These are phyloP conservation scores for Rhynchospora pubera DNA, from an alignment of 176 grass and related monocot species.

Conservation along the genomic window DNA sequence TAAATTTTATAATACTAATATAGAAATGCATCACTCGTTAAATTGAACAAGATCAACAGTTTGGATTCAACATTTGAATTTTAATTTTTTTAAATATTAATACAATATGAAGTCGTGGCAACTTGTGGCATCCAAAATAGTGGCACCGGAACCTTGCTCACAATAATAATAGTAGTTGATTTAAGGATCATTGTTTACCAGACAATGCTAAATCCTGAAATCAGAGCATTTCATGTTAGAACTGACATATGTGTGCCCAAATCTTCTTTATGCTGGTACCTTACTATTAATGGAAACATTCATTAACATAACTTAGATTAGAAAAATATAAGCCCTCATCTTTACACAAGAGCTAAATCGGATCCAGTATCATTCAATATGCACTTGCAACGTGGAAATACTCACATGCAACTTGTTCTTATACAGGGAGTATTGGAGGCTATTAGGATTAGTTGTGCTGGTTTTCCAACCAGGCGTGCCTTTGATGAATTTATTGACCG, in stretches of 20 bases:
- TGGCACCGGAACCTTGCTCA: too few species aligned
- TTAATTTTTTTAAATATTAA: too few species aligned
- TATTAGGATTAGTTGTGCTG: slow-evolving; percentile 92
- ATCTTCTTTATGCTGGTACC: background rate
- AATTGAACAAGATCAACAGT: too few species aligned
- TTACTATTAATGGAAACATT: background rate
- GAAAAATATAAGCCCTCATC: background rate
- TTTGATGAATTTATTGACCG: slow-evolving; percentile 96
- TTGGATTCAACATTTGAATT: too few species aligned
- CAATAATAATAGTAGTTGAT: background rate
- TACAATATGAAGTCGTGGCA: too few species aligned
- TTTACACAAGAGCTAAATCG: background rate
- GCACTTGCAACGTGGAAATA: background rate
- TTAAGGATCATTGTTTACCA: background rate
- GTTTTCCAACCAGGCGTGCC: slow-evolving; percentile 67
- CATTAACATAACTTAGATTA: background rate
- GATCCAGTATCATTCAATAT: background rate
- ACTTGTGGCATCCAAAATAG: too few species aligned
- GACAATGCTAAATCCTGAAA: background rate
- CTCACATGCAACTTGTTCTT: slow-evolving; percentile 7
- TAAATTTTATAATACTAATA: too few species aligned
- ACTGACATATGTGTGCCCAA: background rate
- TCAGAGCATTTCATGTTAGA: background rate
- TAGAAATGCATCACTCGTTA: too few species aligned
- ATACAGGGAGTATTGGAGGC: slow-evolving; percentile 91